Conservation (phyloP, 306 rosid species). For the Cucurbita ficifolia region DNA sequence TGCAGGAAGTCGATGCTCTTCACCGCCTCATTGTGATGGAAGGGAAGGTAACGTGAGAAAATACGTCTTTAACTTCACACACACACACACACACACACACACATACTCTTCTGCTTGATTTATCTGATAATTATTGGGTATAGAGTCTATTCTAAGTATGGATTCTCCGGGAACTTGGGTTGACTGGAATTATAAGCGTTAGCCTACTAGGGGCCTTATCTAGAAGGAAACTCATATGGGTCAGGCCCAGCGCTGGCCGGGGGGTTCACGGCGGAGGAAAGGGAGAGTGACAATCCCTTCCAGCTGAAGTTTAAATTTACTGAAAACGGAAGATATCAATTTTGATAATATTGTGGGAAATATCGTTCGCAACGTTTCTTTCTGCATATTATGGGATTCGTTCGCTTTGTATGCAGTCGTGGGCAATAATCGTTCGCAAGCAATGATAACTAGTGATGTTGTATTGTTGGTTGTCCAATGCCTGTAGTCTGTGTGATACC, state of each 20-base stretch:
- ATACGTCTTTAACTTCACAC: background rate
- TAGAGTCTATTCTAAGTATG: background rate
- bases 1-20: slow-evolving; percentile 71
- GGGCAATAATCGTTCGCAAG: background rate
- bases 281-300: background rate
- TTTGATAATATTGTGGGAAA: background rate
- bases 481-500: background rate
- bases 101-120: background rate
- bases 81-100: no score
- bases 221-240: background rate
- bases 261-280: background rate
- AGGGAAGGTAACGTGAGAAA: slow-evolving; percentile 49
- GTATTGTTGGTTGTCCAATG: background rate
- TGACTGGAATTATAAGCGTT: background rate
- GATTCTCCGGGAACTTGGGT: background rate
- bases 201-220: background rate
- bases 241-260: background rate
- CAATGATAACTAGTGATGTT: background rate
- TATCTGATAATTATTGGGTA: background rate
- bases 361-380: background rate
- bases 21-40: slow-evolving; percentile 34
- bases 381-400: background rate
- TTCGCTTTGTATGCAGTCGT: background rate
- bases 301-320: background rate
- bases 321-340: background rate